A percentile compares a stretch with the other conserved stretches of the same genome.
phyloP scores from a whole-genome alignment of 371 early-diverging fungal species.

The Lichtheimia ramosa region DNA sequence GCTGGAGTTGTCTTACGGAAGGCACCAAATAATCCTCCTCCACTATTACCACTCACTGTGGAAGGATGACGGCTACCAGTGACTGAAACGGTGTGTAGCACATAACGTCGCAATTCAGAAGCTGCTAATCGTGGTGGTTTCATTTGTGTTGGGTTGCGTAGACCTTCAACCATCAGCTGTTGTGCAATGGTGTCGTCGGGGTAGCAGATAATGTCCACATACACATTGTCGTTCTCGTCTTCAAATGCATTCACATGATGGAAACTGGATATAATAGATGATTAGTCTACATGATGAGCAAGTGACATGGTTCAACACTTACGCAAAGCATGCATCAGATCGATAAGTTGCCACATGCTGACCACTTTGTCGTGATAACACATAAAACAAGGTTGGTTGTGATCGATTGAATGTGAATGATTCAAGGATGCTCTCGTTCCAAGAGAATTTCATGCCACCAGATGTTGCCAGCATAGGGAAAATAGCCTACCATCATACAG shows the following conservation, averaged over 20 bases:
- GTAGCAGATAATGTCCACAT: slow-evolving; percentile 69
- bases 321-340: slow-evolving; percentile 61
- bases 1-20: neutral
- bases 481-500: slow-evolving; percentile 26
- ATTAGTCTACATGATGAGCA: neutral
- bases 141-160: slow-evolving; percentile 50
- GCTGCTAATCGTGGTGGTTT: slow-evolving; percentile 39
- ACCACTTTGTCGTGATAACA: slow-evolving; percentile 69
- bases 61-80: neutral
- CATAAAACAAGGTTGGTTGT: slow-evolving; percentile 66
- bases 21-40: neutral
- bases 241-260: slow-evolving; percentile 79
- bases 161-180: slow-evolving; percentile 54
- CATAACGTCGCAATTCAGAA: slow-evolving; percentile 64
- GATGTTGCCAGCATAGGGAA: slow-evolving; percentile 59
- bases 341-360: slow-evolving; percentile 67
- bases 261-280: slow-evolving; percentile 41
- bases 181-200: slow-evolving; percentile 60
- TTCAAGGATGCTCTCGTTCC: slow-evolving; percentile 71
- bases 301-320: slow-evolving; percentile 10
- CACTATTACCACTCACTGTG: neutral
- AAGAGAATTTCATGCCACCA: slow-evolving; percentile 67
- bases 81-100: slow-evolving; percentile 29
- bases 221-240: slow-evolving; percentile 60
- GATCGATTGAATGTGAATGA: slow-evolving; percentile 60